These are phyloP conservation scores for Trichosporon ovoides DNA, from an alignment of 1,284 basidiomycete species.

Conservation along the genomic window DNA sequence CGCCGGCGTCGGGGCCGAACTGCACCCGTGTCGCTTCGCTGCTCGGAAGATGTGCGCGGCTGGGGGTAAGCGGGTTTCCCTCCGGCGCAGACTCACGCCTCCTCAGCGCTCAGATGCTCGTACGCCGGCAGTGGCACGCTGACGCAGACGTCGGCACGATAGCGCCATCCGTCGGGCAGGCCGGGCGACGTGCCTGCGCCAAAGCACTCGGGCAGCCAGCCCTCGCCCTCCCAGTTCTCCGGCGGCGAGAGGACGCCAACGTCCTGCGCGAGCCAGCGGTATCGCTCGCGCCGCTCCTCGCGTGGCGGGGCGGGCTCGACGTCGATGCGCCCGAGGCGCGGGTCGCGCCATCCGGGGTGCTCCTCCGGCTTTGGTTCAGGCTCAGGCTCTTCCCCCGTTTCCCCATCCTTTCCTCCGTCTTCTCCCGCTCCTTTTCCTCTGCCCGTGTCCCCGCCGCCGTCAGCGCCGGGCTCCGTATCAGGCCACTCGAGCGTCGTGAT, in stretches of 20 bases:
- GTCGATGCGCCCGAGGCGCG: background rate
- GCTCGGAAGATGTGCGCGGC: background rate
- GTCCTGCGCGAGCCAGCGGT: constrained; percentile 8
- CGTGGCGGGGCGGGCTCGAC: background rate
- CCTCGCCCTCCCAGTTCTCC: constrained; percentile 45
- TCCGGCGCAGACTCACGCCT: constrained; percentile 16
- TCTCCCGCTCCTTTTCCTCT: background rate
- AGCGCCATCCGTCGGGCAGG: constrained; percentile 25
- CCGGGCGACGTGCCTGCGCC: background rate
- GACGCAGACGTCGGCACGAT: constrained; percentile 32
- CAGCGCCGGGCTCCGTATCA: background rate
- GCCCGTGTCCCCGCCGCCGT: background rate
- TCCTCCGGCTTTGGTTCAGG: no score
- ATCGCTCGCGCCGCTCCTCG: background rate
- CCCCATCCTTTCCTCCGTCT: background rate
- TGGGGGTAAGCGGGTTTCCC: background rate
- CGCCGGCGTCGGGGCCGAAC: background rate
- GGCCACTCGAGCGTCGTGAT: constrained; percentile 10
- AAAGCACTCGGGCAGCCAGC: constrained; percentile 45
- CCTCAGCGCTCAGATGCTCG: background rate
- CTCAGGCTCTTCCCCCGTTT: background rate
- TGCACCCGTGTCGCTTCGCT: background rate
- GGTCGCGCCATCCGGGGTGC: background rate
- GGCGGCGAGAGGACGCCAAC: constrained; percentile 24
- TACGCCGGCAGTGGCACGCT: constrained; percentile 17